Base-by-base conservation (phyloP, 2,329 filamentous ascomycete species). In the Tolypocladium endophyticum region DNA sequence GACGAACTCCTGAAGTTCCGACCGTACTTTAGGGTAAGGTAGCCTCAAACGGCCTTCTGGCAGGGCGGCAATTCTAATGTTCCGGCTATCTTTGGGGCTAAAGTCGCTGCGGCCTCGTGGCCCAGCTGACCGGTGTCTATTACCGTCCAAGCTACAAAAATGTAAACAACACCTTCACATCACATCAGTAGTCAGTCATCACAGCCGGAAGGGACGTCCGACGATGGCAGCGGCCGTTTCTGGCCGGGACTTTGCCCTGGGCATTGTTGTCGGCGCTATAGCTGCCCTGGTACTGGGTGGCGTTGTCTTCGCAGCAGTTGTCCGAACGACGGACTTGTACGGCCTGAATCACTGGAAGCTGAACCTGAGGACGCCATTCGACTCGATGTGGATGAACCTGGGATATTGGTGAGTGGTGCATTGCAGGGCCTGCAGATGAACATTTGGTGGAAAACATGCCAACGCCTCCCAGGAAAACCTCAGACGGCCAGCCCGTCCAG, bases 341-440 rank as follows among this genome's bases (percentile, higher is more conserved):
- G 77, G 78, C 1, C 70, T 84, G 8, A 78, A 81, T 23, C 82
- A 85, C 73, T 83, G 80, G 62, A 77, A 81, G 61, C 75, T 85
- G 56, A 83, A 85, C 64, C 62, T 82, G 28, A 69, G 74, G 23
- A 66, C 79, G 1, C 77, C 78, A 1, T 71, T 77, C 2, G 65
- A 68, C 6, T 76, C 74, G n/a, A 82, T 84, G 81, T 86, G 83
- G 82, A 85, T 85, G 81, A 85, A 85, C 60, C 78, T 85, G 71
- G 83, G 82, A 0, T 85, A 81, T 61, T 86, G 82, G 83, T 78
- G 77, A 67, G 78, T 11, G 1, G 28, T 2, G 4, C 2, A 30
- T 73, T 1, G 45, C 12, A 28, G 18, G n/a, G 28, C 33, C 43
- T 25, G 47, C 23, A 20, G n/a, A n/a, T n/a, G n/a, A 14, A 28